These are phyloP conservation scores for Peniophora sp. DNA, from an alignment of 1,284 basidiomycete genomes.

Conservation along the genomic window DNA sequence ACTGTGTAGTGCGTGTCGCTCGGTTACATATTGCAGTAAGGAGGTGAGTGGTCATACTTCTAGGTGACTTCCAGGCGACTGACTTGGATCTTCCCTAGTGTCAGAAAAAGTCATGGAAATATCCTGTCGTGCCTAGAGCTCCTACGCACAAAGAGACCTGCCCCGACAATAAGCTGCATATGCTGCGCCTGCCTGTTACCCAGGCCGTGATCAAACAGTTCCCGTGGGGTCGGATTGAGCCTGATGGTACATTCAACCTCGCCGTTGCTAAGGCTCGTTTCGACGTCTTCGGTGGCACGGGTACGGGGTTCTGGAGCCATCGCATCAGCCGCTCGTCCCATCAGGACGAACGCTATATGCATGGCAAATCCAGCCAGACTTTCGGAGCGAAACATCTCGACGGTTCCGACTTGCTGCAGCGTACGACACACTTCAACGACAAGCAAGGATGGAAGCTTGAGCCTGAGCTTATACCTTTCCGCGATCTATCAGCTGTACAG, in stretches of 20 bases:
- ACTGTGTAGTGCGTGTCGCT: not conserved
- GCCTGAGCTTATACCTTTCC: constrained; percentile 23
- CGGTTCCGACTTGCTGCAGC: constrained; percentile 24
- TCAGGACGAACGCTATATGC: constrained; percentile 12
- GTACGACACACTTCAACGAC: constrained; percentile 21
- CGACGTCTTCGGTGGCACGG: constrained; percentile 27
- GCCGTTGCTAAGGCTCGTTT: constrained; percentile 27
- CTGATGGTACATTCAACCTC: constrained; percentile 28
- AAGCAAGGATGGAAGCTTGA: constrained; percentile 30
- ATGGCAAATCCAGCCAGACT: not conserved
- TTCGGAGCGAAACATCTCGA: constrained; percentile 16
- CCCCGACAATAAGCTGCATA: constrained; percentile 22
- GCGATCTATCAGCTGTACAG: constrained; percentile 17
- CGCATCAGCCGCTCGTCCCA: constrained; percentile 25
- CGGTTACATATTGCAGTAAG: not conserved
- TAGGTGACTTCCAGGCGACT: not conserved
- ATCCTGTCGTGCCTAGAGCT: too few relatives aligned
- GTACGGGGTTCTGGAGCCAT: constrained; percentile 30
- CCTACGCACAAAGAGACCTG: not conserved
- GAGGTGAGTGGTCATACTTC: not conserved
- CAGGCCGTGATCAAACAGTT: constrained; percentile 20
- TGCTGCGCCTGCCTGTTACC: constrained; percentile 22
- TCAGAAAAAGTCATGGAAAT: not conserved
- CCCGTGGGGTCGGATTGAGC: constrained; percentile 32
- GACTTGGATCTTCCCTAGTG: not conserved